Base-by-base conservation (phyloP, 2,329 filamentous ascomycete species). In the Emmonsia crescens region DNA sequence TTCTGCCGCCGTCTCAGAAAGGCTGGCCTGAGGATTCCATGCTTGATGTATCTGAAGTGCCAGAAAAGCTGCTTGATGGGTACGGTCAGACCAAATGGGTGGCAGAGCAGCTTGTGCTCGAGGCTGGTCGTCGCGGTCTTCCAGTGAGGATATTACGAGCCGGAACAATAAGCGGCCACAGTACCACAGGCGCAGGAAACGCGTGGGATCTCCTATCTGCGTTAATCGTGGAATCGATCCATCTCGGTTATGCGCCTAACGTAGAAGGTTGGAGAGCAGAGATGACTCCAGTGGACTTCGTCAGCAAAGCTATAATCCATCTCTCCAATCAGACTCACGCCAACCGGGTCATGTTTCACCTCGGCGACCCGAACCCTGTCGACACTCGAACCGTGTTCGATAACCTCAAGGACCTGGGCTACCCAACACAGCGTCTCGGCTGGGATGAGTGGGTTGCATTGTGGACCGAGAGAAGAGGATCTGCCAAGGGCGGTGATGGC, bases 1-100 rank as follows among this genome's bases (percentile, higher is more conserved):
- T 93, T 1, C 74, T 93, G 42, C 88, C 89, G 1, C 83, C 86
- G 8, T 89, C 86, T 0, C 80, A 81, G 5, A 79, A 85, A 46
- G 87, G 88, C 12, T 92, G 88, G 88, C 74, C 83, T 0, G 89
- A 92, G 71, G 83, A 86, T 64, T 77, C 83, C 10, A 85, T 87
- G 76, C 77, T 92, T 19, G 79, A 81, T 36, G 80, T 89, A 4
- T 82, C 87, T 14, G 83, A 86, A 55, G 88, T 91, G 0, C 85
- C 87, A 0, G 82, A 79, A 51, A 87, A 87, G 71, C 77, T 91
- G 5, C 75, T 82, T 1, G 88, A 91, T 68, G 88, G 88, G 1
- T 91, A 91, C 65, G 87, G 88, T 0, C 88, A 91, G 73, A 89
- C 88, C 0, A 91, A 91, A 70, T 91, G 89, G 88, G 88, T 89